Percentiles rank a stretch among this genome's conserved stretches.
phyloP scores from a whole-genome alignment of 1,284 basidiomycete genomes.

The Rhodotorula mucilaginosa region DNA sequence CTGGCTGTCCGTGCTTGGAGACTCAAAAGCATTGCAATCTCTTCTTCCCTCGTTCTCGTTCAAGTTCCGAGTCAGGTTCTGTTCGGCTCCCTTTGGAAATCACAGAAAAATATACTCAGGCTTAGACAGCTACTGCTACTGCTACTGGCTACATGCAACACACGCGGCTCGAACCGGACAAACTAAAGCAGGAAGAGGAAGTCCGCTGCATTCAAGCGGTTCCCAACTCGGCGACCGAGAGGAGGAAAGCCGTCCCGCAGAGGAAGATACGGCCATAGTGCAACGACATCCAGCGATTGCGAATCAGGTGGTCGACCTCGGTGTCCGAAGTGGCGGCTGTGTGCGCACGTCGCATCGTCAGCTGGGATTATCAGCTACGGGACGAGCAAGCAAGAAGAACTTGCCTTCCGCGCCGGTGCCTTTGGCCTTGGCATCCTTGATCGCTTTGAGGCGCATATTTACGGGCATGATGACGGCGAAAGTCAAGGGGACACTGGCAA shows the following conservation, averaged over 20 bases:
- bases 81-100: too few relatives aligned
- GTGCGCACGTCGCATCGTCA: too few relatives aligned
- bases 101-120: not conserved
- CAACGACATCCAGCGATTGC: not conserved
- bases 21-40: not conserved
- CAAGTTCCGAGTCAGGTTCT: too few relatives aligned
- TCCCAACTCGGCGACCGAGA: not conserved
- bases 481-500: slow-evolving; percentile 6
- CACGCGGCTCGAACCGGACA: not conserved
- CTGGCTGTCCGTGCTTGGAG: not conserved
- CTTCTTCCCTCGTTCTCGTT: not conserved
- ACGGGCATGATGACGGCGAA: slow-evolving; percentile 5
- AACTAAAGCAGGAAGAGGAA: not conserved
- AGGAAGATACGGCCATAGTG: slow-evolving; percentile 3
- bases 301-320: not conserved
- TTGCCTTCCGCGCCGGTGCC: not conserved
- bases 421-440: not conserved
- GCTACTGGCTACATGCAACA: too few relatives aligned
- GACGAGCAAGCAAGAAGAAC: too few relatives aligned
- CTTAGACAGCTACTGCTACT: not conserved
- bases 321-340: not conserved
- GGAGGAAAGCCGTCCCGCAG: not conserved
- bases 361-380: too few relatives aligned
- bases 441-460: slow-evolving; percentile 1
- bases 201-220: not conserved